Conservation (phyloP, 192 early-diverging fungal species). For the Phycomyces nitens region DNA sequence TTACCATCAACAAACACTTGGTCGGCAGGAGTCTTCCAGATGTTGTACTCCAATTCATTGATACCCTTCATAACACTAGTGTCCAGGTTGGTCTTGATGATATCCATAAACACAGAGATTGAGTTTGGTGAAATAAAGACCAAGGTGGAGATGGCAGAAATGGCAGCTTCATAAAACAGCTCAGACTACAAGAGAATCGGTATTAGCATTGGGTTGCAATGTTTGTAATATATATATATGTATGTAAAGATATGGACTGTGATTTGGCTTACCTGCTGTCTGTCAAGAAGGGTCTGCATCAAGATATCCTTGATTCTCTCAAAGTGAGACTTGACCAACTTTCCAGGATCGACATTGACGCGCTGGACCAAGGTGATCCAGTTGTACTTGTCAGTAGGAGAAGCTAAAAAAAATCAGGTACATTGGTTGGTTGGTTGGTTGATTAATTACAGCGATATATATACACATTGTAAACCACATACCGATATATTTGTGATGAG, state of each 20-base stretch:
- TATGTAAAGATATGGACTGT: too few relatives aligned
- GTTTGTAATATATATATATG: too few relatives aligned
- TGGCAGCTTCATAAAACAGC: conserved; percentile 61
- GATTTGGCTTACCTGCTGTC: conserved; percentile 38
- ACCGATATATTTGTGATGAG: conserved; percentile 52
- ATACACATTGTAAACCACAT: neutral
- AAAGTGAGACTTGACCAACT: conserved; percentile 46
- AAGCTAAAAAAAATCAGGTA: conserved; percentile 33
- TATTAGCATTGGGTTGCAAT: conserved; percentile 1
- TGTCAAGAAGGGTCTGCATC: conserved; percentile 34
- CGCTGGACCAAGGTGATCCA: conserved; percentile 87
- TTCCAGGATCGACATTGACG: conserved; percentile 64
- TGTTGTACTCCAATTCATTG: conserved; percentile 54
- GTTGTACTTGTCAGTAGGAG: conserved; percentile 63
- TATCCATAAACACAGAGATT: conserved; percentile 45
- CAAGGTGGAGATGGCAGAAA: conserved; percentile 58
- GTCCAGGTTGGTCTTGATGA: conserved; percentile 46
- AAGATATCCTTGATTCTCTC: conserved; percentile 45
- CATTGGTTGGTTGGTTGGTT: conserved; percentile 13
- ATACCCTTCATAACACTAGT: conserved; percentile 48
- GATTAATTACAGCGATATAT: neutral
- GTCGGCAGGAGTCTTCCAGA: conserved; percentile 71
- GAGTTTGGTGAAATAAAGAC: conserved; percentile 59
- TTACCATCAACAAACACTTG: conserved; percentile 62
- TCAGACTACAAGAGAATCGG: conserved; percentile 37